Conservation (phyloP, 139 green algal genomes). For the Ettlia oleoabundans region DNA sequence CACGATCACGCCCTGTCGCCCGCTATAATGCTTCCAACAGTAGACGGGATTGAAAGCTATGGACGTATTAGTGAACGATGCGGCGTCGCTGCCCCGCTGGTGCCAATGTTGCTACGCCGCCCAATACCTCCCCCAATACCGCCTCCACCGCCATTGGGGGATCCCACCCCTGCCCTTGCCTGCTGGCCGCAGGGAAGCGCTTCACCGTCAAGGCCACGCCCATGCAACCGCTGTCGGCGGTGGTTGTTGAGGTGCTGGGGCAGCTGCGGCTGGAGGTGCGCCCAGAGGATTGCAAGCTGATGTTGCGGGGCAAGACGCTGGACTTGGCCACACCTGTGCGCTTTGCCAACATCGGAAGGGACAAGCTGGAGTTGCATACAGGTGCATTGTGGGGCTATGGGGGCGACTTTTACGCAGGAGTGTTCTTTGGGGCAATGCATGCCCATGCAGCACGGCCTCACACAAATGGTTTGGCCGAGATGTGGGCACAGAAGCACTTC, state of each 20-base stretch:
- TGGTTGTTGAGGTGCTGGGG: constrained; percentile 26
- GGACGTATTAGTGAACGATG: too few relatives aligned
- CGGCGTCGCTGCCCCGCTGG: too few relatives aligned
- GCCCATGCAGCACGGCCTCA: too few relatives aligned
- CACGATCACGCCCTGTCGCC: not conserved
- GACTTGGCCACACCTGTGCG: constrained; percentile 46
- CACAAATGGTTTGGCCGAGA: too few relatives aligned
- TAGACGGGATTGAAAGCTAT: too few relatives aligned
- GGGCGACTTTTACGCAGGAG: too few relatives aligned
- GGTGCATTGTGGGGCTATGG: not conserved
- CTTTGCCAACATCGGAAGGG: constrained; percentile 49
- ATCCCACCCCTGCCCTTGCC: not conserved
- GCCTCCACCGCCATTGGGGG: not conserved
- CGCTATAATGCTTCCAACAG: too few relatives aligned
- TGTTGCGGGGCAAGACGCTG: constrained; percentile 37
- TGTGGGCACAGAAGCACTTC: too few relatives aligned
- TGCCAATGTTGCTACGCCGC: not conserved
- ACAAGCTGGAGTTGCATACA: constrained; percentile 56
- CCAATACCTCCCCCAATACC: not conserved
- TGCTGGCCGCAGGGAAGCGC: constrained; percentile 42
- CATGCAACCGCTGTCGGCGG: constrained; percentile 43
- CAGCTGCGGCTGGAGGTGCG: constrained; percentile 23
- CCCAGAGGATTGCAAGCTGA: constrained; percentile 38
- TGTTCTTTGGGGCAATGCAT: not conserved
- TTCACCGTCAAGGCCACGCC: constrained; percentile 32